Percentiles rank a stretch among this genome's conserved stretches.
Evolutionary conservation across 208 protist genomes (phyloP).

Genomic region (Acanthamoeba royreba): DNA sequence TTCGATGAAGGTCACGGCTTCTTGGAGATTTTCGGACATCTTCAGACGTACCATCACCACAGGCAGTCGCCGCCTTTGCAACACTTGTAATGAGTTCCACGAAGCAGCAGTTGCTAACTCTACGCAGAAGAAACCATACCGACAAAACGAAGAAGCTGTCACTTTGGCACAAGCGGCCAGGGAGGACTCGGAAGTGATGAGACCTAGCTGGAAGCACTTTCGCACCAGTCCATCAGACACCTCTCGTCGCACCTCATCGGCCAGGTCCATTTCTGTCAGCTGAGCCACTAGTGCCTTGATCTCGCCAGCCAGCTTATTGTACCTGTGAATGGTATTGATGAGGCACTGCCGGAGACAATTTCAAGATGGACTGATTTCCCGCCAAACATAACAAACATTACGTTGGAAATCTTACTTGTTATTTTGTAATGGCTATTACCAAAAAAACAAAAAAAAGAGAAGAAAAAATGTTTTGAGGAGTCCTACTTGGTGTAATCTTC

Average conservation of each 20-base stretch:
- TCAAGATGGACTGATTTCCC: background rate
- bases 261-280: conserved; percentile 58
- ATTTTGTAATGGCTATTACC: background rate
- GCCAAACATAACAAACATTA: background rate
- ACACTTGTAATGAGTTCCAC: background rate
- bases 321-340: conserved; percentile 40
- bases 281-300: conserved; percentile 60
- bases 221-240: conserved; percentile 74
- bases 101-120: background rate
- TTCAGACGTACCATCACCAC: conserved; percentile 80
- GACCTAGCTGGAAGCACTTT: conserved; percentile 80
- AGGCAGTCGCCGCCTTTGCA: conserved; percentile 68
- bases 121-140: background rate
- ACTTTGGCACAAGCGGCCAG: conserved; percentile 62
- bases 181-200: conserved; percentile 67
- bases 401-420: background rate
- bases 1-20: conserved; percentile 82
- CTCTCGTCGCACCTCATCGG: conserved; percentile 75
- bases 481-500: conserved; percentile 78
- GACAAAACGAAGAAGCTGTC: conserved; percentile 67
- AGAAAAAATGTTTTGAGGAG: background rate
- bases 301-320: conserved; percentile 73
- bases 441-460: background rate
- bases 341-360: too few species aligned
- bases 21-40: conserved; percentile 74